phyloP scores from a whole-genome alignment of 768 basidiomycete species.

The Psilocybe azurescens region DNA sequence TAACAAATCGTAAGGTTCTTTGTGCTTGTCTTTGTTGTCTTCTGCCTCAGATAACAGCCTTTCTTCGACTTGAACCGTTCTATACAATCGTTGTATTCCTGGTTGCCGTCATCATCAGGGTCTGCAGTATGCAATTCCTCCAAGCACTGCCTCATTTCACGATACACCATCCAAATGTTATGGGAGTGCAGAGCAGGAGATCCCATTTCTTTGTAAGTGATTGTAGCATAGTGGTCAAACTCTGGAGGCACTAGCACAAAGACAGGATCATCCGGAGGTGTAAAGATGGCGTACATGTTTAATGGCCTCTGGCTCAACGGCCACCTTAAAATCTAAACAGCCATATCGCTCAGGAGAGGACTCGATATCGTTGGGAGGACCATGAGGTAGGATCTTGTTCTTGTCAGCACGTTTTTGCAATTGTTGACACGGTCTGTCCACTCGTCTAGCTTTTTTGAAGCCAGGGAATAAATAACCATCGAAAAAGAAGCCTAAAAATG shows the following conservation, averaged over 20 bases:
- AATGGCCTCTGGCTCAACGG: conserved; percentile 5
- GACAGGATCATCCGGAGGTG: conserved; percentile 16
- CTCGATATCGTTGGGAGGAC: conserved; percentile 12
- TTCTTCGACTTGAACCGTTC: too few relatives aligned
- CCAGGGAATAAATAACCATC: conserved; percentile 18
- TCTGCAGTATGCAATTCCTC: too few relatives aligned
- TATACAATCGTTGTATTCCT: too few relatives aligned
- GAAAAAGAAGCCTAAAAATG: conserved; percentile 12
- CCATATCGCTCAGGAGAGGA: conserved; percentile 8
- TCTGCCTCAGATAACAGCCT: too few relatives aligned
- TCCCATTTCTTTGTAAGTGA: conserved; percentile 14
- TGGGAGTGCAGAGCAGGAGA: conserved; percentile 5
- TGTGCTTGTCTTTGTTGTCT: too few relatives aligned
- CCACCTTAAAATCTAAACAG: conserved; percentile 15
- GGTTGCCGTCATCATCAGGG: too few relatives aligned
- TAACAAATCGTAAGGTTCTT: too few relatives aligned
- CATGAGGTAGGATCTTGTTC: conserved; percentile 16
- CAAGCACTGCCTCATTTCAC: not conserved
- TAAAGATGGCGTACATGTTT: conserved; percentile 7
- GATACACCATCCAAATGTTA: conserved; percentile 20
- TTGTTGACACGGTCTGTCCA: conserved; percentile 9
- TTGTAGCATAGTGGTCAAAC: conserved; percentile 14
- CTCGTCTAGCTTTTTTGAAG: conserved; percentile 10
- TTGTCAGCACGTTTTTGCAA: conserved; percentile 6
- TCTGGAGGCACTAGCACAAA: conserved; percentile 19